Conservation (phyloP, 768 basidiomycete species). For the Russula ochroleuca region DNA sequence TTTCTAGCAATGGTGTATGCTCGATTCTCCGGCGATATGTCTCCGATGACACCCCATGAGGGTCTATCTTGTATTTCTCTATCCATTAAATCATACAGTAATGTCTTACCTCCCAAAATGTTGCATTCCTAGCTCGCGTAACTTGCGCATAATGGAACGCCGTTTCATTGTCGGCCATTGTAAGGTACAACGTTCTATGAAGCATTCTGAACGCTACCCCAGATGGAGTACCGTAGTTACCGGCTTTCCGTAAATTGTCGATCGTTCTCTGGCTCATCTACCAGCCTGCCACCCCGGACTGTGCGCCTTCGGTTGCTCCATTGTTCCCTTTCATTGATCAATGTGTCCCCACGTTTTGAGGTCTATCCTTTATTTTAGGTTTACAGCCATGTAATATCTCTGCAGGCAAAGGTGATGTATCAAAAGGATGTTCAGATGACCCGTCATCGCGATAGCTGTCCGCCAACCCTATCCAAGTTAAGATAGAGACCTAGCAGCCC, state of each 20-base stretch:
- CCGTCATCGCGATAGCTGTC: slow-evolving; percentile 10
- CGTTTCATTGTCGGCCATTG: slow-evolving; percentile 19
- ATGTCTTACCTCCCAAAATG: not conserved
- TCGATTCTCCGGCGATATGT: slow-evolving; percentile 9
- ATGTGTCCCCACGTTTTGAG: slow-evolving; percentile 12
- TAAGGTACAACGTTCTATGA: slow-evolving; percentile 6
- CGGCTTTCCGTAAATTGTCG: slow-evolving; percentile 19
- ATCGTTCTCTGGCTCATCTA: slow-evolving; percentile 10
- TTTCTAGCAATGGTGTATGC: slow-evolving; percentile 1
- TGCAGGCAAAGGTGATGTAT: slow-evolving; percentile 2
- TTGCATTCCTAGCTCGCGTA: not conserved
- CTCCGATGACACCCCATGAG: slow-evolving; percentile 6
- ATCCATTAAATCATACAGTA: slow-evolving; percentile 2
- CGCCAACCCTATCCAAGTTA: slow-evolving; percentile 8
- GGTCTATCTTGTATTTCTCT: not conserved
- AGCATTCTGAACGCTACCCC: not conserved
- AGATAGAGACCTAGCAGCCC: slow-evolving; percentile 46
- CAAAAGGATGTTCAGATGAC: slow-evolving; percentile 8
- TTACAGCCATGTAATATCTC: slow-evolving; percentile 13
- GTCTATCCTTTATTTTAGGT: slow-evolving; percentile 21
- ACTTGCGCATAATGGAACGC: slow-evolving; percentile 19
- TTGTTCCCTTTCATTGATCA: slow-evolving; percentile 6
- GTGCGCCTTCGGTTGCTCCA: slow-evolving; percentile 4
- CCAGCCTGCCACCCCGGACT: slow-evolving; percentile 4
- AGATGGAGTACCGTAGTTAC: slow-evolving; percentile 1